Conservation (phyloP, 2,329 filamentous ascomycete species). For the Diaporthe sp. region DNA sequence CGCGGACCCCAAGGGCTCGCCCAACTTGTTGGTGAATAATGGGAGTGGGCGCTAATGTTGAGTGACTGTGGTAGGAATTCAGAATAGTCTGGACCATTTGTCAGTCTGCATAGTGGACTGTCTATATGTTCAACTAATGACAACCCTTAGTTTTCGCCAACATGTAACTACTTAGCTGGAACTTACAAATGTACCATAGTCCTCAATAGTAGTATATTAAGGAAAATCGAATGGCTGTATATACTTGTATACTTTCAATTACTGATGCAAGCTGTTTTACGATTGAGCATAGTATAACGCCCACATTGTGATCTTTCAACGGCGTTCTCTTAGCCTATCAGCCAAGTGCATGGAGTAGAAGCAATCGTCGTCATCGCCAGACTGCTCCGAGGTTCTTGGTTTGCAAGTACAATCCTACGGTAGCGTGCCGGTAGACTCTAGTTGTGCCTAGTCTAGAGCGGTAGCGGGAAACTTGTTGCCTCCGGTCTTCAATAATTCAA, state of each 20-base stretch:
- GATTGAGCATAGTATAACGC: not conserved
- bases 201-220: not conserved
- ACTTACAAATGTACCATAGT: not conserved
- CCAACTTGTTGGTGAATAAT: conserved; percentile 25
- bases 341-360: not conserved
- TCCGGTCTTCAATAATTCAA: conserved; percentile 10
- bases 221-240: not conserved
- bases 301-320: not conserved
- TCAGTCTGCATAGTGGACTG: too few relatives aligned
- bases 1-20: not conserved
- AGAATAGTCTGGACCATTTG: not conserved
- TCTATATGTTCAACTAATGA: not conserved
- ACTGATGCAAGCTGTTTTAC: not conserved
- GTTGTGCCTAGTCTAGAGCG: not conserved
- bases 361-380: not conserved
- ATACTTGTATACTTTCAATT: too few relatives aligned
- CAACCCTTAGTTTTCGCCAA: not conserved
- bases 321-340: not conserved
- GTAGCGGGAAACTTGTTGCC: not conserved
- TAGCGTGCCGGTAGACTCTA: not conserved
- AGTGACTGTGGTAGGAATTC: not conserved
- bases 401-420: not conserved
- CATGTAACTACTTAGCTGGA: not conserved
- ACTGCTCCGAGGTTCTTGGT: not conserved
- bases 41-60: not conserved